Percentiles rank a stretch among this genome's conserved stretches.
phyloP scores from a whole-genome alignment of 352 stramenopile genomes.

The Blastocystis sp. region DNA sequence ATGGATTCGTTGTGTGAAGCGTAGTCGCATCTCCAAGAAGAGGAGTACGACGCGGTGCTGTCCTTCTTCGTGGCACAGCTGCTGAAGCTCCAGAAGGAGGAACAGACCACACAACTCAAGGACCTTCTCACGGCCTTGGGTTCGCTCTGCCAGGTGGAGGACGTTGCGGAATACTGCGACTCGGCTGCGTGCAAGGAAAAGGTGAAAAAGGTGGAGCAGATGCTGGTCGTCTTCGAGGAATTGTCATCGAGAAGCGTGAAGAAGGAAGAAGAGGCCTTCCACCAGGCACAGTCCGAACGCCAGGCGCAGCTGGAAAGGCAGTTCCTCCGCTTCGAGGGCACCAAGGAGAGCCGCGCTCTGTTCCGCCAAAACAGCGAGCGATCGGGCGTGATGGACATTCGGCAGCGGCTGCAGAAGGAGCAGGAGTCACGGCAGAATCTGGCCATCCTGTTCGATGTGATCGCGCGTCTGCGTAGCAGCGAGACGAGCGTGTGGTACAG shows the following conservation, averaged over 20 bases:
- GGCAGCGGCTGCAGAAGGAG: not conserved
- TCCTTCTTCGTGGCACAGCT: not conserved
- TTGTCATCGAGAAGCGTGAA: not conserved
- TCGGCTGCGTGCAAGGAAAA: not conserved
- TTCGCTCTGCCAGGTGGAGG: not conserved
- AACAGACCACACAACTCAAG: not conserved
- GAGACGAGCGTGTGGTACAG: slow-evolving; percentile 5
- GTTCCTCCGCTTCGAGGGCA: slow-evolving; percentile 26
- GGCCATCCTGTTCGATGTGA: not conserved
- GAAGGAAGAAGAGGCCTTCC: not conserved
- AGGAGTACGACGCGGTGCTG: not conserved
- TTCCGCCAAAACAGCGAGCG: slow-evolving; percentile 4
- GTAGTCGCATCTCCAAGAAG: not conserved
- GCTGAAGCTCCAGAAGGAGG: not conserved
- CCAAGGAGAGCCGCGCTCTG: not conserved
- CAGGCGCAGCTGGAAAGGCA: not conserved
- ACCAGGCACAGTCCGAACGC: not conserved
- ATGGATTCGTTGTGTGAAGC: not conserved
- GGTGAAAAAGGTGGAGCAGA: not conserved
- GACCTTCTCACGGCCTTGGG: not conserved
- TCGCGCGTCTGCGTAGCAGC: not conserved
- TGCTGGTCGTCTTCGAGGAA: slow-evolving; percentile 10
- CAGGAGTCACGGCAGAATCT: slow-evolving; percentile 1
- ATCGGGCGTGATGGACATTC: not conserved
- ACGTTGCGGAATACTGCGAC: slow-evolving; percentile 1